phyloP scores from a whole-genome alignment of 441 rosid genomes.

The Croton laevigatus region DNA sequence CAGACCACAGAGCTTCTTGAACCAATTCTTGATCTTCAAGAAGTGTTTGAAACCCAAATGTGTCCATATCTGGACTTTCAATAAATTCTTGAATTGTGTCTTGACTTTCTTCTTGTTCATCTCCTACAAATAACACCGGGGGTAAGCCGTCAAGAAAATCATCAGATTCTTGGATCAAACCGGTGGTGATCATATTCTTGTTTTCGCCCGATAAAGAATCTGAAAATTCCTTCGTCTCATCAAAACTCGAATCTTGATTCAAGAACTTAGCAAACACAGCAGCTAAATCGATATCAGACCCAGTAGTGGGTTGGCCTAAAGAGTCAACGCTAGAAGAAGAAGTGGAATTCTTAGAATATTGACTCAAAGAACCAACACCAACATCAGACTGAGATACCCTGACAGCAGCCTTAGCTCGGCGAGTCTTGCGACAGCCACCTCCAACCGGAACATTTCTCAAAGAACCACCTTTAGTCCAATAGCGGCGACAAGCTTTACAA shows the following conservation, averaged over 20 bases:
- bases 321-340: slow-evolving; percentile 14
- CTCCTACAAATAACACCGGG: slow-evolving; percentile 12
- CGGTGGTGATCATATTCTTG: not conserved
- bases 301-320: not conserved
- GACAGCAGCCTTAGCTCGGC: slow-evolving; percentile 34
- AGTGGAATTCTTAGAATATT: slow-evolving; percentile 1
- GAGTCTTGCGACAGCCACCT: slow-evolving; percentile 56
- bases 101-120: slow-evolving; percentile 11
- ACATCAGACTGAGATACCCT: slow-evolving; percentile 17
- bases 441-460: slow-evolving; percentile 59
- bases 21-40: slow-evolving; percentile 28
- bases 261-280: slow-evolving; percentile 53
- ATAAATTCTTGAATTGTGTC: slow-evolving; percentile 21
- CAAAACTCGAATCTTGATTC: slow-evolving; percentile 30
- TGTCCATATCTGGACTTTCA: slow-evolving; percentile 24
- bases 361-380: not conserved
- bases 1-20: slow-evolving; percentile 35
- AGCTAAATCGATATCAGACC: slow-evolving; percentile 49
- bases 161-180: slow-evolving; percentile 14
- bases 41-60: slow-evolving; percentile 29
- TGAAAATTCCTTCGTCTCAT: slow-evolving; percentile 1
- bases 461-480: slow-evolving; percentile 70
- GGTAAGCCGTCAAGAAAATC: slow-evolving; percentile 14
- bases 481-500: slow-evolving; percentile 54
- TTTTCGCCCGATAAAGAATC: slow-evolving; percentile 2